Percentiles rank a stretch among this genome's conserved stretches.
Evolutionary conservation across 441 rosid genomes (phyloP).

Genomic region (Sinapis alba): DNA sequence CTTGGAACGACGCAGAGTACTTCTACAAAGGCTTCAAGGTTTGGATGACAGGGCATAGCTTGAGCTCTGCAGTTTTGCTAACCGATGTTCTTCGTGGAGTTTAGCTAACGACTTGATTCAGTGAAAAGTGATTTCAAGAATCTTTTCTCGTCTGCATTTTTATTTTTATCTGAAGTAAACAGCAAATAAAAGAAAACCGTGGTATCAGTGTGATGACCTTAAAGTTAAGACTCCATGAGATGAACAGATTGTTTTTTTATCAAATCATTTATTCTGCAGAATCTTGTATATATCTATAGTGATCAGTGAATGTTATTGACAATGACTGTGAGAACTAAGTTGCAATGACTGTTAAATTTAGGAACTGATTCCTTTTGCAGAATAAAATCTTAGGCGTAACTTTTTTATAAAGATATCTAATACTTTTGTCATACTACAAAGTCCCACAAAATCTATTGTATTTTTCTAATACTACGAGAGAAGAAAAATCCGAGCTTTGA

Average conservation of each 20-base stretch:
- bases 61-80: conserved; percentile 49
- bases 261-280: neutral
- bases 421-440: no score
- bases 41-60: conserved; percentile 66
- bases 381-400: no score
- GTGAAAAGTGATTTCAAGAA: neutral
- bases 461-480: no score
- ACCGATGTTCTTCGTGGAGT: conserved; percentile 42
- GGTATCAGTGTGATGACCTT: neutral
- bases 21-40: conserved; percentile 70
- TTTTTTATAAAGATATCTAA: no score
- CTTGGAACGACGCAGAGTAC: conserved; percentile 58
- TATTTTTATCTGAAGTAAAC: conserved; percentile 13
- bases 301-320: conserved; percentile 1
- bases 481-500: no score
- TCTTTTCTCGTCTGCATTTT: neutral
- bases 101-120: conserved; percentile 9
- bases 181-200: conserved; percentile 17
- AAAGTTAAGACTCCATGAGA: neutral
- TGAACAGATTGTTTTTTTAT: conserved; percentile 21
- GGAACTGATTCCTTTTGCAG: no score
- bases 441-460: no score
- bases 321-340: no score
- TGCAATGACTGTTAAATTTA: conserved; percentile 2
- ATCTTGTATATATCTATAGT: conserved; percentile 2